Conservation (phyloP, 805 yeast genomes). For the Lachancea quebecensis region DNA sequence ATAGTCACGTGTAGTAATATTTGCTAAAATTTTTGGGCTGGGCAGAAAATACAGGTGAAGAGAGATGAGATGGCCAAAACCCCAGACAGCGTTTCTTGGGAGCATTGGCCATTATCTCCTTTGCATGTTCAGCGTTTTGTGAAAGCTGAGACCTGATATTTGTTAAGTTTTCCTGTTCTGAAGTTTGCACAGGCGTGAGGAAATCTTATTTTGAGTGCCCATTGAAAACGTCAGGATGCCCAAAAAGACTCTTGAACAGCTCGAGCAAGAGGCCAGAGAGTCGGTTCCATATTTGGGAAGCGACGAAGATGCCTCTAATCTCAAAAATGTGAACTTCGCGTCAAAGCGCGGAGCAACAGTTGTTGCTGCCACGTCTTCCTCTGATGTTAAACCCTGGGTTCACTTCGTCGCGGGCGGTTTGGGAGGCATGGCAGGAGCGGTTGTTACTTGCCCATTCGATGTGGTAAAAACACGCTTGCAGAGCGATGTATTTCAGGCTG, state of each 20-base stretch:
- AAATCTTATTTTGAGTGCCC: too few relatives aligned
- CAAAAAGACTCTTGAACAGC: conserved; percentile 25
- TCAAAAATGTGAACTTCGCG: conserved; percentile 33
- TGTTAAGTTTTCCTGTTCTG: too few relatives aligned
- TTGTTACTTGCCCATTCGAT: conserved; percentile 90
- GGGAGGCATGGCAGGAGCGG: conserved; percentile 98
- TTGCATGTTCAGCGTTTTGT: too few relatives aligned
- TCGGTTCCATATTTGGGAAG: conserved; percentile 59
- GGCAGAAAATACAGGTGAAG: background rate
- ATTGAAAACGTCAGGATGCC: conserved; percentile 14
- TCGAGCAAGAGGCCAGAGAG: conserved; percentile 49
- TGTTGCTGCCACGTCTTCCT: conserved; percentile 9
- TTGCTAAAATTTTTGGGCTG: background rate
- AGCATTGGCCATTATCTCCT: too few relatives aligned
- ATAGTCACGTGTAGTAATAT: background rate
- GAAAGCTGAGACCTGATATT: too few relatives aligned
- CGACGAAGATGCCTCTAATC: conserved; percentile 61
- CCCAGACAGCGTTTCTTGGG: too few relatives aligned
- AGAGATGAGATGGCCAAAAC: background rate
- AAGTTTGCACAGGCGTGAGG: too few relatives aligned
- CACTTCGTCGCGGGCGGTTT: conserved; percentile 88
- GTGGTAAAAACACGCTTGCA: conserved; percentile 94
- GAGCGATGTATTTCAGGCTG: conserved; percentile 67
- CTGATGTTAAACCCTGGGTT: conserved; percentile 49
- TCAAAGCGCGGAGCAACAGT: conserved; percentile 15